A percentile compares a stretch with the other conserved stretches of the same genome.
Conservation (phyloP, 164 flowering plant species). For the Cinnamomum micranthum region DNA sequence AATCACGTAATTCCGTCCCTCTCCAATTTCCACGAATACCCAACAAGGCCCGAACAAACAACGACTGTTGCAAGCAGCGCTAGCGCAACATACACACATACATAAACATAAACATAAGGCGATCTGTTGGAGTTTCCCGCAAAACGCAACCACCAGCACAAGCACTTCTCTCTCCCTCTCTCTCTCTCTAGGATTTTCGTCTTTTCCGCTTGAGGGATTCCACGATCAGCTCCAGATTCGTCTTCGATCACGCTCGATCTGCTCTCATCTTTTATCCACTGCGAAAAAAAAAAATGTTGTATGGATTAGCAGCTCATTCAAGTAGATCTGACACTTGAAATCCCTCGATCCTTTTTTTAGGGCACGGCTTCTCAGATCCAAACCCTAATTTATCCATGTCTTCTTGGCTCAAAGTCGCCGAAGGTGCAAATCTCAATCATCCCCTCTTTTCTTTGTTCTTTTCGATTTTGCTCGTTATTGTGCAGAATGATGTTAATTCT, state of each 20-base stretch:
- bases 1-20: no score
- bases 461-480: neutral
- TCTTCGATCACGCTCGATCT: neutral
- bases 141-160: neutral
- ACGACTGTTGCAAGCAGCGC: neutral
- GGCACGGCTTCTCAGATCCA: conserved; percentile 3
- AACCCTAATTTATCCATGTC: conserved; percentile 37
- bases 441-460: neutral
- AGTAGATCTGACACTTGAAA: neutral
- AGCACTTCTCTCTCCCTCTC: neutral
- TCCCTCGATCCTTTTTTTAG: neutral
- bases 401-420: conserved; percentile 87
- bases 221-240: neutral
- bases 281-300: neutral
- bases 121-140: neutral
- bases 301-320: neutral
- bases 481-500: neutral
- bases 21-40: no score
- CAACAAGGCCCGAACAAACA: neutral
- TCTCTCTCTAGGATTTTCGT: neutral
- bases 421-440: conserved; percentile 44
- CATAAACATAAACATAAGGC: no score
- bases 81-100: no score
- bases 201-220: neutral
- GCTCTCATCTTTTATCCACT: no score